These are phyloP conservation scores for Neurospora cerealis DNA, from an alignment of 495 filamentous ascomycete species.

Conservation along the genomic window DNA sequence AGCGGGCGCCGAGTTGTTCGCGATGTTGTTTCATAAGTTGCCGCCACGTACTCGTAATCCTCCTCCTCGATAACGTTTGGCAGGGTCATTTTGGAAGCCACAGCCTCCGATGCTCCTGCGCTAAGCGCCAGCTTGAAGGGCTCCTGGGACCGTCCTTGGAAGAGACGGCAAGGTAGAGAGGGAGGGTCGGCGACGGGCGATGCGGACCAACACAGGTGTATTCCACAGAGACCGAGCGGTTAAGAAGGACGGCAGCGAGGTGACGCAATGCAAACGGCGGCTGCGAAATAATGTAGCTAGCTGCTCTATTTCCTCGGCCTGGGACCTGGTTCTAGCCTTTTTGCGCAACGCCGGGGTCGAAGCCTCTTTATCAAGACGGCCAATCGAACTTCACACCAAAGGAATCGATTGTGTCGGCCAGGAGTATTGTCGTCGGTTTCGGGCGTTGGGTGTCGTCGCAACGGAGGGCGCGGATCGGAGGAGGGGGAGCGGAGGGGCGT, in stretches of 20 bases:
- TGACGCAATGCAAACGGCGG: neutral
- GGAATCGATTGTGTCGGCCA: neutral
- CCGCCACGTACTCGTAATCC: conserved; percentile 45
- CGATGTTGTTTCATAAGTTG: neutral
- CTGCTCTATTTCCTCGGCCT: neutral
- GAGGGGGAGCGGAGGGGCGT: neutral
- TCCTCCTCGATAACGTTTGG: conserved; percentile 41
- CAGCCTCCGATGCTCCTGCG: conserved; percentile 44
- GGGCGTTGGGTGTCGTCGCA: neutral
- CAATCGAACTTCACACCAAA: neutral
- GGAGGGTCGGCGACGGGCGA: neutral
- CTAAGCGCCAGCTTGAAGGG: conserved; percentile 46
- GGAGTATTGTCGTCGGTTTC: neutral
- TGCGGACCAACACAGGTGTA: neutral
- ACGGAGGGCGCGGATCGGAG: neutral
- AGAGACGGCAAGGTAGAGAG: neutral
- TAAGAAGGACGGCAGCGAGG: neutral
- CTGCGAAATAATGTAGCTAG: neutral
- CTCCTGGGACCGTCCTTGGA: conserved; percentile 1
- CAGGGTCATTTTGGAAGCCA: conserved; percentile 48
- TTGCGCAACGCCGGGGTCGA: neutral
- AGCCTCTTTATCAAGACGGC: neutral
- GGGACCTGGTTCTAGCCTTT: neutral
- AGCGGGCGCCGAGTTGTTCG: conserved; percentile 1
- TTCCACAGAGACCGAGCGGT: neutral